Conservation (phyloP, 139 green algal species). For the Zygnema circumcarinatum region DNA sequence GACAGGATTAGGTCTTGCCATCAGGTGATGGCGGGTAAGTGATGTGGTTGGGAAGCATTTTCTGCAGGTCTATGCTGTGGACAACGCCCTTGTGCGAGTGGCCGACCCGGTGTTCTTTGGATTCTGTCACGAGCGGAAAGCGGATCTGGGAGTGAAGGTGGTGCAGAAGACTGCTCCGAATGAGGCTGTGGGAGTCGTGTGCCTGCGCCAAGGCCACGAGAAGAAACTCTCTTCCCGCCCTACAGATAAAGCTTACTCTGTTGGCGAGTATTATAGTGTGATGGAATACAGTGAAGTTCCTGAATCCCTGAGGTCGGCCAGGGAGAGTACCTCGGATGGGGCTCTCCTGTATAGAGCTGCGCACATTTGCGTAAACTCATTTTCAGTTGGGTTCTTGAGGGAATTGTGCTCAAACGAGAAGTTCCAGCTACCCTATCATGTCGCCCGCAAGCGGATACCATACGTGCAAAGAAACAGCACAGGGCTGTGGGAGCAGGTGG, state of each 20-base stretch:
- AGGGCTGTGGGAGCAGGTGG: conserved; percentile 63
- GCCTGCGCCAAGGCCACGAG: neutral
- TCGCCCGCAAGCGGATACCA: conserved; percentile 85
- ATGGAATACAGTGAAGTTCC: conserved; percentile 58
- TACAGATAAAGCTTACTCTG: neutral
- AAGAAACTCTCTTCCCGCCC: neutral
- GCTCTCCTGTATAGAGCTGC: conserved; percentile 70
- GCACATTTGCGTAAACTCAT: conserved; percentile 98
- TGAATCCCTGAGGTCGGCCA: neutral
- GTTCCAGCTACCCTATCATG: conserved; percentile 74
- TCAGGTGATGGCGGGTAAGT: too few relatives aligned
- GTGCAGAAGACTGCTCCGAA: conserved; percentile 45
- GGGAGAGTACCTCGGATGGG: neutral
- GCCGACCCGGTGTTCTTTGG: conserved; percentile 60
- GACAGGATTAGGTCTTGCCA: too few relatives aligned
- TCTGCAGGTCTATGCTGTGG: conserved; percentile 57
- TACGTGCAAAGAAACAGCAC: conserved; percentile 28
- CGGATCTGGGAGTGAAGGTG: conserved; percentile 51
- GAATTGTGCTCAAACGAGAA: neutral
- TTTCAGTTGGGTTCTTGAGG: conserved; percentile 79
- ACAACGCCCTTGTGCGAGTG: conserved; percentile 56
- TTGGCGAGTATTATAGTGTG: conserved; percentile 33
- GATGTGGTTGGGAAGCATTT: too few relatives aligned
- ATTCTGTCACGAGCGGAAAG: conserved; percentile 44
- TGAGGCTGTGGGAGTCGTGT: conserved; percentile 60